Evolutionary conservation across 2,329 filamentous ascomycete genomes (phyloP), one percentile per base, ranked within the genome.

Genomic region (Diatrype stigma): DNA sequence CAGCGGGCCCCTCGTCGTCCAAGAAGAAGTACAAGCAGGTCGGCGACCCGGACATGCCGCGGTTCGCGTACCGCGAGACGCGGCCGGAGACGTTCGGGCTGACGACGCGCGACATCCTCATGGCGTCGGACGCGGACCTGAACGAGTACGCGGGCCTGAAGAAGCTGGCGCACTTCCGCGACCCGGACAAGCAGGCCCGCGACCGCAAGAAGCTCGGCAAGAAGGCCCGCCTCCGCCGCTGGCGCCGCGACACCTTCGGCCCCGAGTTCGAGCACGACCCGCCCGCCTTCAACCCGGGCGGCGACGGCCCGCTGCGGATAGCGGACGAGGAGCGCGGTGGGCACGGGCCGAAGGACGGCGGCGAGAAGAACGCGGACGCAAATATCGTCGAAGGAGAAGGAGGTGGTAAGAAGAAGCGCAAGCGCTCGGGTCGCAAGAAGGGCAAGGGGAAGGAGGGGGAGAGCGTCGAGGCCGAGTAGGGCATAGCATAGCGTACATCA

Each of bases 101-200:
- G 64, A 96, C 90, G 0, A 78, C 92, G 1, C 82, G 86, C 54
- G 94, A 99, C 70, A 97, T 99, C 61, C 81, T 99, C 32, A 79
- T 86, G 66, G 90, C 96, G 58, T 87, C 87, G 42, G 94, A 99
- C 72, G 76, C 83, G 45, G 84, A 86, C 49, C 82, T 99, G 57
- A 99, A 99, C 70, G 80, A 92, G 58, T 99, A 87, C 65, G 93
- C 87, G 5, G 93, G 94, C 6, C 75, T 99, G 63, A 99, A 99
- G 80, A 97, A 96, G 74, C 81, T 96, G 53, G 92, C 93, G 4
- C 79, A 89, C 5, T 99, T 94, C 76, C 82, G 94, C 51, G 92
- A 96, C 66, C 76, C 79, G 3, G 89, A 92, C 62, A 94, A 95
- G 80, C 97, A 97, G 78, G 79, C 81, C 59, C 88, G 86, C 63